Base-by-base conservation (phyloP, 179 eudicot species). In the Beta macrorhiza region DNA sequence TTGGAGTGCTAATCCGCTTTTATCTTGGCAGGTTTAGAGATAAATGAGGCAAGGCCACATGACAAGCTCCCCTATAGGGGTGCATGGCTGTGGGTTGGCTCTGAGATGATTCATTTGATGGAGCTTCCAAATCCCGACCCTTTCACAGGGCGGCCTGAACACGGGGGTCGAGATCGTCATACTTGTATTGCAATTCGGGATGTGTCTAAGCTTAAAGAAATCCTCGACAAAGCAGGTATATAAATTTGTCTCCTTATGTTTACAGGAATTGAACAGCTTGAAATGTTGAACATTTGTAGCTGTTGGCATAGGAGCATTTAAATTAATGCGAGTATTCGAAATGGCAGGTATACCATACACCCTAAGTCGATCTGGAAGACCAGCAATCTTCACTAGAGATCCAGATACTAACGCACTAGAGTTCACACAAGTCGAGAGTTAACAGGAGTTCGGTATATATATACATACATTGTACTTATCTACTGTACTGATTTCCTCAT, bases 41-140 rank as follows among this genome's bases (percentile, higher is more conserved):
- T 94, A 85, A 96, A 96, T 78, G 99, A 96, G 88, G 98, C 92
- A 22, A 90, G 99, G 80, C 99, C 99, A 47, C 88, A 93, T 76
- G 94, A 96, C 84, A 96, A 96, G 90, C 98, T 93, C 22, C 99
- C 98, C 0, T 96, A 96, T 70, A 86, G 99, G 82, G 99, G 99
- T 85, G 97, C 99, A 55, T 96, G 97, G 98, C 88, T 96, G 57
- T 96, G 99, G 99, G 99, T 96, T 61, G 99, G 98, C 59, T 85
- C 98, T 55, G 97, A 90, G 86, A 94, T 94, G 98, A 94, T 96
- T 80, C 99, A 96, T 86, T 83, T 96, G 67, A 96, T 96, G 99
- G 99, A 96, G 86, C 99, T 96, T 42, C 97, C 99, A 37, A 96
- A 94, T 84, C 99, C 99, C 19, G 99, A 94, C 76, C 98, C 99